Base-by-base conservation (phyloP, 139 green algal genomes). In the Picochlorum sp. region DNA sequence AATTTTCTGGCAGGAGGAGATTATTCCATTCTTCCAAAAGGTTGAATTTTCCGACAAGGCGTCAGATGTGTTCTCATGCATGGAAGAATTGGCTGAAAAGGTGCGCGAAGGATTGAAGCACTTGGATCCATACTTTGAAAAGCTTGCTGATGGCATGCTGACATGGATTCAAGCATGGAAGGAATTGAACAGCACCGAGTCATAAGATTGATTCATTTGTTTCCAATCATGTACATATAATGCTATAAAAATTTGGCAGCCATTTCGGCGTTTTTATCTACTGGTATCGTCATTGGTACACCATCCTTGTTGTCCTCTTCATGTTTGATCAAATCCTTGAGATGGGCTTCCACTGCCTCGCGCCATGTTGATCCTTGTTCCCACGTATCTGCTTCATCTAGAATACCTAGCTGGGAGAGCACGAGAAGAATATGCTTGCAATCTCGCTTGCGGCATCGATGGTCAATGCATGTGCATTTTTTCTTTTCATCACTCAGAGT, bases 1-100 rank as follows among this genome's bases (percentile, higher is more conserved):
- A 60, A 97, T 97, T 75, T 97, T 97, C 85, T 98, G 92, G 92
- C 82, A 87, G 77, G 89, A 96, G 73, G 81, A 94, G 62, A 90
- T 95, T 76, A 91, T 96, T 62, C 90, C 90, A 23, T 96, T 95
- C 78, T 96, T 95, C 76, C 81, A 96, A 76, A 49, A 69, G 28
- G 49, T 96, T 4, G 67, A 66, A 37, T 77, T 97, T 21, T 85
- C 70, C 16, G 69, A 81, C 20, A 77, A 85, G 4, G 67, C 54
- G 10, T 77, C 60, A 15, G 84, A 71, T 47, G 78, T 86, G 9
- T 78, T 81, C 44, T 74, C 77, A 3, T 88, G 78, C 77, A 95
- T 95, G 75, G 44, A 92, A 47, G 87, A 97, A 77, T 79, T 97
- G 18, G 83, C 87, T 3, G 86, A 95, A 47, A 85, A 92, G 76